These are phyloP conservation scores for Clarireedia paspali DNA, from an alignment of 2,329 filamentous ascomycete genomes.

Conservation along the genomic window DNA sequence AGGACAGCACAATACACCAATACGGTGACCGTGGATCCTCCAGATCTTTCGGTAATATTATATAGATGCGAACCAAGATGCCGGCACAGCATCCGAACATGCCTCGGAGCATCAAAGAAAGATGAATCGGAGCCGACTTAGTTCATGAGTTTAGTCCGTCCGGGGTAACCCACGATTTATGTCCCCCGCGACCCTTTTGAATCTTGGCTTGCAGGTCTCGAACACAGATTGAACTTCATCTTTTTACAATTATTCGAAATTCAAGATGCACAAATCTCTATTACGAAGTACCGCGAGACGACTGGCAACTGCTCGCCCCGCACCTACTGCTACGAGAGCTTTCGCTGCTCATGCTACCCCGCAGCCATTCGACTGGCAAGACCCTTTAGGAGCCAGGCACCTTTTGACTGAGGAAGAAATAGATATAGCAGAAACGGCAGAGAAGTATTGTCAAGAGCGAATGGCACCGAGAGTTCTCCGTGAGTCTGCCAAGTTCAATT, in stretches of 20 bases:
- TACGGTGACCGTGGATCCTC: background rate
- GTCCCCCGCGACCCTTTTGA: background rate
- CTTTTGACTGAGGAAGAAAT: slow-evolving; percentile 85
- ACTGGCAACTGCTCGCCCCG: slow-evolving; percentile 17
- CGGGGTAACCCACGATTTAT: background rate
- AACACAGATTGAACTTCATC: background rate
- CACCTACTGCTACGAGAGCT: slow-evolving; percentile 13
- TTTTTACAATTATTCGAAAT: background rate
- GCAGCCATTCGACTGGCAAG: slow-evolving; percentile 75
- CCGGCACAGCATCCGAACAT: slow-evolving; percentile 5
- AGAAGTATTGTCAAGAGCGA: slow-evolving; percentile 88
- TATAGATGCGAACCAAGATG: background rate
- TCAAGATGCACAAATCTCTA: slow-evolving; percentile 24
- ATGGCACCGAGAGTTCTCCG: slow-evolving; percentile 79
- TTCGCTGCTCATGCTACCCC: slow-evolving; percentile 26
- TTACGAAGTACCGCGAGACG: slow-evolving; percentile 20
- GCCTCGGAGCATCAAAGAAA: slow-evolving; percentile 4
- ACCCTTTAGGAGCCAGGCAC: slow-evolving; percentile 68
- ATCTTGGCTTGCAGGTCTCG: background rate
- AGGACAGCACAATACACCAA: background rate
- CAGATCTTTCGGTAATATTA: no score
- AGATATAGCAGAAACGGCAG: slow-evolving; percentile 82
- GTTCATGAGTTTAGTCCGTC: background rate
- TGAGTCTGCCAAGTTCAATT: slow-evolving; percentile 37
- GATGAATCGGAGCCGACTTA: slow-evolving; percentile 2